A percentile compares a stretch with the other conserved stretches of the same genome.
Conservation (phyloP, 2,329 filamentous ascomycete species). For the Sporothrix protearum region DNA sequence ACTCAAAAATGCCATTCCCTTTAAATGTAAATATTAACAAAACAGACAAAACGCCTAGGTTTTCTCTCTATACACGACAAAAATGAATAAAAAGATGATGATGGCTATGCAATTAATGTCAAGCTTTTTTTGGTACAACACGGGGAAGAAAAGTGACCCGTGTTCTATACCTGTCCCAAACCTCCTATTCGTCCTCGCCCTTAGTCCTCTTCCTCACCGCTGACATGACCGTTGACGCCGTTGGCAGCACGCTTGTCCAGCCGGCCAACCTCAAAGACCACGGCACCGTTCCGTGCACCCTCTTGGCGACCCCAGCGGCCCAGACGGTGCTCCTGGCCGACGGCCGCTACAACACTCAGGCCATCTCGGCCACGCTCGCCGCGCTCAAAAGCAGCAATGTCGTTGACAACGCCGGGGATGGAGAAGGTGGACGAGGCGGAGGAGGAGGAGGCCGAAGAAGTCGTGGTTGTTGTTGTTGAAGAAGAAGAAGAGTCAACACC, state of each 20-base stretch:
- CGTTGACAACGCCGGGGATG: slow-evolving; percentile 73
- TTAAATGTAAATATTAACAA: not conserved
- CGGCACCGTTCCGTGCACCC: slow-evolving; percentile 73
- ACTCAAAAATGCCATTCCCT: not conserved
- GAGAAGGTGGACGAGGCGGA: not conserved
- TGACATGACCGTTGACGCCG: slow-evolving; percentile 17
- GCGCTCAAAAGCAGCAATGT: slow-evolving; percentile 80
- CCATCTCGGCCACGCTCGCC: slow-evolving; percentile 73
- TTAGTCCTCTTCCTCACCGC: slow-evolving; percentile 19
- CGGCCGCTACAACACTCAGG: slow-evolving; percentile 77
- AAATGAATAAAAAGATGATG: not conserved
- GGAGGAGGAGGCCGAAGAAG: not conserved
- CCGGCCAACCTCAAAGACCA: slow-evolving; percentile 70
- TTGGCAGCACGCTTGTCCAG: not conserved
- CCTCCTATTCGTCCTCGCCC: slow-evolving; percentile 7
- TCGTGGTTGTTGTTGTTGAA: too few relatives aligned
- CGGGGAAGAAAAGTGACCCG: not conserved
- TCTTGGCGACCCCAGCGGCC: slow-evolving; percentile 71
- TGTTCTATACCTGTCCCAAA: not conserved
- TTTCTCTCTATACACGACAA: slow-evolving; percentile 1
- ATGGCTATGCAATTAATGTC: slow-evolving; percentile 21
- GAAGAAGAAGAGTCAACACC: slow-evolving; percentile 33
- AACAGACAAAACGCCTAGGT: not conserved
- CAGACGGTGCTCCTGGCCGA: slow-evolving; percentile 81
- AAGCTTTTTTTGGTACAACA: not conserved